These are phyloP conservation scores for Euphorbia peplus DNA, from an alignment of 345 rosid genomes.

Conservation along the genomic window DNA sequence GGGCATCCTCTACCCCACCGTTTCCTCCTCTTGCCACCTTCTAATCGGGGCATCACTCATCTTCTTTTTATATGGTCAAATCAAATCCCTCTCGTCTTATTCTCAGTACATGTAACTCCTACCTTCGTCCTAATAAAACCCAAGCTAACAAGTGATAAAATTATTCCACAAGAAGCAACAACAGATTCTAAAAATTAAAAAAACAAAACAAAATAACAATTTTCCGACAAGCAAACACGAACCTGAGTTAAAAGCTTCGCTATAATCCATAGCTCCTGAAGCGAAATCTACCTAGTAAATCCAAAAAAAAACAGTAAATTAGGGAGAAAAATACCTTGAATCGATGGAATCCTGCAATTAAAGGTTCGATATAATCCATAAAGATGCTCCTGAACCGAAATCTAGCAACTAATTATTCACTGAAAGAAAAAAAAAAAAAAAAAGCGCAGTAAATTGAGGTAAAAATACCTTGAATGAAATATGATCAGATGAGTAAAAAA, in stretches of 20 bases:
- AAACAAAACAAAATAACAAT: background rate
- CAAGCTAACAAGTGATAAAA: background rate
- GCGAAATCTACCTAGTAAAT: slow-evolving; percentile 11
- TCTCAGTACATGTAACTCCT: too few species aligned
- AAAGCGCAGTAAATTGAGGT: background rate
- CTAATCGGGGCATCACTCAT: too few species aligned
- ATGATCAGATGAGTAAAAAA: background rate
- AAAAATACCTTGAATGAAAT: background rate
- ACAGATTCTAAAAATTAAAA: background rate
- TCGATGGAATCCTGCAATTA: too few species aligned
- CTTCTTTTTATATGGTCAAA: too few species aligned
- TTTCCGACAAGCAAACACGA: background rate
- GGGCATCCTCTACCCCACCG: too few species aligned
- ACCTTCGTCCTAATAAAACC: too few species aligned
- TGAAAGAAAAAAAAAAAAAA: background rate
- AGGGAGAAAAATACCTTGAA: too few species aligned
- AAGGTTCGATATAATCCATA: background rate
- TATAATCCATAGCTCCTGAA: background rate
- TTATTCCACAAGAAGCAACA: background rate
- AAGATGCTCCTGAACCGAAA: background rate
- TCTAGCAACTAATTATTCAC: background rate
- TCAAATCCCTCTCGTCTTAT: too few species aligned
- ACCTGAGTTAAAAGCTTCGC: too few species aligned
- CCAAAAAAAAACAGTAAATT: too few species aligned
- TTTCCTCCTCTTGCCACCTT: too few species aligned